These are phyloP conservation scores for Aspergillus sp. DNA, from an alignment of 2,329 filamentous ascomycete species.

Conservation along the genomic window DNA sequence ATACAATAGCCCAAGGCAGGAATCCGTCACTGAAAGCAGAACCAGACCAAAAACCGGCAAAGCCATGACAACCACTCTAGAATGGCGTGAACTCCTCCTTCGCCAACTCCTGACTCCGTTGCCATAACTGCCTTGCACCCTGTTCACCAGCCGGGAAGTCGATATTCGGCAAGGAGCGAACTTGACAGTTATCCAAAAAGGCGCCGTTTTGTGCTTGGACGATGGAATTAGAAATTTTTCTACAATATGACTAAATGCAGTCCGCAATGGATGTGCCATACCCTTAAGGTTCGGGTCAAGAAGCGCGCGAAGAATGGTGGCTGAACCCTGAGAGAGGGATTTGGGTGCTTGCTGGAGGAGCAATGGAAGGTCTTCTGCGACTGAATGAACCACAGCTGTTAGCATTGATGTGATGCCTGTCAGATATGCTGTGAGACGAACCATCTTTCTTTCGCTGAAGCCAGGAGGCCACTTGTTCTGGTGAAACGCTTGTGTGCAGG, in stretches of 20 bases:
- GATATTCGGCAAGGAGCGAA: conserved; percentile 11
- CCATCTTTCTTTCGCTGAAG: conserved; percentile 17
- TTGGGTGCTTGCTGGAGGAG: conserved; percentile 17
- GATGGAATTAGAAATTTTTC: neutral
- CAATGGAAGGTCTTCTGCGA: conserved; percentile 13
- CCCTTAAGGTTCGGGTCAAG: conserved; percentile 18
- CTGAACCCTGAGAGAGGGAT: conserved; percentile 14
- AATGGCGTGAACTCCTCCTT: conserved; percentile 15
- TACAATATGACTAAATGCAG: too few relatives aligned
- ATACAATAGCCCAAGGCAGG: too few relatives aligned
- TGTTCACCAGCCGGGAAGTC: conserved; percentile 21
- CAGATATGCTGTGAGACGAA: neutral
- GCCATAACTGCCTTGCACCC: conserved; percentile 24
- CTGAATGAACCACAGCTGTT: neutral
- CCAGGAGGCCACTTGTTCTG: conserved; percentile 15
- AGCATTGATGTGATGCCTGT: neutral
- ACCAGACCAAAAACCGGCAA: too few relatives aligned
- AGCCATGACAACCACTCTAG: too few relatives aligned
- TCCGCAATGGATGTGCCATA: conserved; percentile 3
- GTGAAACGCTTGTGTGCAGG: conserved; percentile 13
- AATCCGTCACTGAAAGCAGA: too few relatives aligned
- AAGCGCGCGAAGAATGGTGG: conserved; percentile 15
- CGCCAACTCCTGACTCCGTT: conserved; percentile 22
- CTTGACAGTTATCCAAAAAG: conserved; percentile 18
- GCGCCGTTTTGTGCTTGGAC: conserved; percentile 15